Evolutionary conservation across 768 basidiomycete species (phyloP), one percentile per base, ranked within the genome.

Genomic region (Stropharia rugosoannulata): DNA sequence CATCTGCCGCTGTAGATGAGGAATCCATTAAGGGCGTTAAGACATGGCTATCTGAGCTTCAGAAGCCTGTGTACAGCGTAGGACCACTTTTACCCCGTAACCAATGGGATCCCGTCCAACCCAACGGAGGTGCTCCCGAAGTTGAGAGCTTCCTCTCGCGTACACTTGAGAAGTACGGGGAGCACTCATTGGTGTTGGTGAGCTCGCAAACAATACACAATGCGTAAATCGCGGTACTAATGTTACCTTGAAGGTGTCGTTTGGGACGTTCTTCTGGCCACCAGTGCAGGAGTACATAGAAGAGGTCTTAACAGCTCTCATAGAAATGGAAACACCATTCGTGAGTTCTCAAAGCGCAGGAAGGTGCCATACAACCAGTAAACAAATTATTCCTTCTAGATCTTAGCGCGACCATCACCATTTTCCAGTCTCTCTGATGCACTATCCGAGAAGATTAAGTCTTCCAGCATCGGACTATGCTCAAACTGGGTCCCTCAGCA

Each of bases 401-500:
- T 60, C 7, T 47, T 60, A n/a, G n/a, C 48, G 13, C 40, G 50
- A 32, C 57, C 60, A 1, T 62, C 57, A 4, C 57, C 57, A 1
- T 51, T 50, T 48, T 51, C 60, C 2, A 44, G 50, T 12, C 27
- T 62, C 13, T 42, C 60, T 13, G 51, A 49, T 11, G 45, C 25
- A 10, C 36, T 62, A 4, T 44, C 38, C 9, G 29, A 49, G 3
- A 59, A 49, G 18, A 38, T 58, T 2, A 18, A 55, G 6, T n/a
- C 43, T 10, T 62, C 57, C 0, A 55, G 48, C 5, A 22, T 62
- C 2, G 60, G 51, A 0, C 11, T 58, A 5, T 41, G 53, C 13
- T 49, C 52, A 1, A 58, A 48, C 32, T 62, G 60, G 60, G 47
- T 44, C 15, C 60, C 60, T 3, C 60, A 62, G 19, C 57, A 62